Percentiles rank a stretch among this genome's conserved stretches.
Evolutionary conservation across 495 filamentous ascomycete species (phyloP).

Genomic region (Elasticomyces elasticus): DNA sequence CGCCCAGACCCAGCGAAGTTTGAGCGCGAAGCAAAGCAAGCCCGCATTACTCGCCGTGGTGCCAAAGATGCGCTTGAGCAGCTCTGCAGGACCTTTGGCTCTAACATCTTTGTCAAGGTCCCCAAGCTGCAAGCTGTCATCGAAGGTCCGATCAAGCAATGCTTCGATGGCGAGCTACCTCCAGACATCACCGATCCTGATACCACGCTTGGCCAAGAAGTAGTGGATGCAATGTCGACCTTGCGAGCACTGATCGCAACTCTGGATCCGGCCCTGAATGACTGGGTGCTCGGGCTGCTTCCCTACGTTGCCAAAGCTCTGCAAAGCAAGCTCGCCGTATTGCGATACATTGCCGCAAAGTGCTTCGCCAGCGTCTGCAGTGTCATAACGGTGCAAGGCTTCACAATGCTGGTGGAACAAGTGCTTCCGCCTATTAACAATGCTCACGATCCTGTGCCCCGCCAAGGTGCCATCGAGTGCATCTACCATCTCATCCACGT

Average conservation of each 20-base stretch:
- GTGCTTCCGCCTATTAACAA: conserved; percentile 86
- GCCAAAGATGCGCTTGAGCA: conserved; percentile 93
- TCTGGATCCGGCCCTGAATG: conserved; percentile 59
- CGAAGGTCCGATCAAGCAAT: conserved; percentile 62
- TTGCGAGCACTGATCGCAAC: conserved; percentile 82
- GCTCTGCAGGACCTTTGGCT: conserved; percentile 65
- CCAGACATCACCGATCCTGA: conserved; percentile 57
- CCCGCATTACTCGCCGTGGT: conserved; percentile 78
- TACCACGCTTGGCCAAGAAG: conserved; percentile 70
- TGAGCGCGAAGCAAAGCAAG: conserved; percentile 73
- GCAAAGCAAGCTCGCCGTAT: conserved; percentile 76
- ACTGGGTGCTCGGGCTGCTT: conserved; percentile 69
- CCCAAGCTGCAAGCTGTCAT: conserved; percentile 73
- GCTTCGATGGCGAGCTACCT: conserved; percentile 63
- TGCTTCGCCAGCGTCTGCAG: conserved; percentile 96
- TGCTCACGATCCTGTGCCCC: conserved; percentile 68
- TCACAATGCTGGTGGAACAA: conserved; percentile 91
- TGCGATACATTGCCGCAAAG: conserved; percentile 93
- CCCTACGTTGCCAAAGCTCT: conserved; percentile 81
- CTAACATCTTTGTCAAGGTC: conserved; percentile 62
- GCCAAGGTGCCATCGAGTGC: conserved; percentile 87
- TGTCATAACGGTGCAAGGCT: conserved; percentile 83
- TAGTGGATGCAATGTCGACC: conserved; percentile 87
- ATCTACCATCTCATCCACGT: conserved; percentile 93
- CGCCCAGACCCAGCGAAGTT: conserved; percentile 82